A percentile compares a stretch with the other conserved stretches of the same genome.
Conservation (phyloP, 2,329 filamentous ascomycete genomes). For the Plenodomus lindquistii region DNA sequence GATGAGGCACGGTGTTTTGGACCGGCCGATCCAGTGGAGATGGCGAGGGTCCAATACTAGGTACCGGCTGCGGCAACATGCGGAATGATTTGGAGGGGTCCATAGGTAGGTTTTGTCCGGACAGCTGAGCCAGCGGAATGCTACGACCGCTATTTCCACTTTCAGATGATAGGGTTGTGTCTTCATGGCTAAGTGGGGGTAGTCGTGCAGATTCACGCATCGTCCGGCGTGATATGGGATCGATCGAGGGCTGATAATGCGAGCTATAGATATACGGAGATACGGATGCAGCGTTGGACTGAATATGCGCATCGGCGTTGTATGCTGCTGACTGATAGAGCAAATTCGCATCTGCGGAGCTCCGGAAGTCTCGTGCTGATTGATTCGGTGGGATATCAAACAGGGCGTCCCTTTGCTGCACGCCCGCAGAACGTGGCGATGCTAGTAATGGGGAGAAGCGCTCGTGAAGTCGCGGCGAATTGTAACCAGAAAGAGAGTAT, state of each 20-base stretch:
- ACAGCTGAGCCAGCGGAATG: constrained; percentile 11
- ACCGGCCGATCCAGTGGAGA: constrained; percentile 38
- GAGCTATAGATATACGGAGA: constrained; percentile 18
- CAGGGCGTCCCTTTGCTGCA: constrained; percentile 28
- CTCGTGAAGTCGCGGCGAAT: constrained; percentile 38
- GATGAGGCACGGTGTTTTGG: constrained; percentile 8
- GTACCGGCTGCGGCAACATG: constrained; percentile 44
- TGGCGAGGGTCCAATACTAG: constrained; percentile 30
- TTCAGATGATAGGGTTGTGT: constrained; percentile 47
- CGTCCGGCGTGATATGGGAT: constrained; percentile 38
- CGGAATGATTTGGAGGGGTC: constrained; percentile 41
- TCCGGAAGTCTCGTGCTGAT: constrained; percentile 24
- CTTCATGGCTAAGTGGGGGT: constrained; percentile 44
- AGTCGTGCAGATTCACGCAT: constrained; percentile 33
- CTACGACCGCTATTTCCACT: constrained; percentile 33
- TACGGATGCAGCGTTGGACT: constrained; percentile 22
- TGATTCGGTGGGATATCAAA: constrained; percentile 26
- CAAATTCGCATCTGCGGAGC: constrained; percentile 20
- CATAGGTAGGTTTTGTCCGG: constrained; percentile 21
- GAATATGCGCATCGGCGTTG: constrained; percentile 16
- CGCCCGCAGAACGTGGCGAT: constrained; percentile 36
- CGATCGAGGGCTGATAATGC: constrained; percentile 28
- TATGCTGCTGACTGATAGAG: constrained; percentile 24
- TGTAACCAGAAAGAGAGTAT: constrained; percentile 34
- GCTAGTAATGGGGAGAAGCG: constrained; percentile 40